These are phyloP conservation scores for Dendrobium catenatum DNA, from an alignment of 106 monocot genomes.

Conservation along the genomic window DNA sequence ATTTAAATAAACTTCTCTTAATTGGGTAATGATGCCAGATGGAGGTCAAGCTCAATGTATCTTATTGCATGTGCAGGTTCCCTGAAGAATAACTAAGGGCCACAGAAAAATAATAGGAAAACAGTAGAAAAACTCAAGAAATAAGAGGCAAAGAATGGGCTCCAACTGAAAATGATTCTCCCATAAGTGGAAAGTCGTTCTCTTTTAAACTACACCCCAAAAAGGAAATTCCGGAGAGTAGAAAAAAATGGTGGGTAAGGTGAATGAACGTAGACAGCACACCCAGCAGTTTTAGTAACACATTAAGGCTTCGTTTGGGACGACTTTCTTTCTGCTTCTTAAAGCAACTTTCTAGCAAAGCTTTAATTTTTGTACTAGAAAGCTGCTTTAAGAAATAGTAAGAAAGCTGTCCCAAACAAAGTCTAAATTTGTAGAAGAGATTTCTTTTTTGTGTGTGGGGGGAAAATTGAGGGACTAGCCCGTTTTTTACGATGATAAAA, in stretches of 20 bases:
- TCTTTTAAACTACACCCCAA: not conserved
- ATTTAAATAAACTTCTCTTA: not conserved
- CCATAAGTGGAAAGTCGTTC: not conserved
- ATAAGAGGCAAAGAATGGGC: not conserved
- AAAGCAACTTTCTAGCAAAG: no score
- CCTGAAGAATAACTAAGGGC: conserved; percentile 1
- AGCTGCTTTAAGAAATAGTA: no score
- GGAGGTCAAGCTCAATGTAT: not conserved
- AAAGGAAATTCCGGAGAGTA: not conserved
- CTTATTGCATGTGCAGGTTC: not conserved
- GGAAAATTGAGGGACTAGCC: no score
- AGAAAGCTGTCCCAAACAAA: no score
- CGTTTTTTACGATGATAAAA: no score
- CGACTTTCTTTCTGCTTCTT: no score
- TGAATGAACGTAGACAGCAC: not conserved
- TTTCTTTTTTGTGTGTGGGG: no score
- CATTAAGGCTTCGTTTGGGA: no score
- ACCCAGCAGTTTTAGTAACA: not conserved
- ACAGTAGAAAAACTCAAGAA: not conserved
- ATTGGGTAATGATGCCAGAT: not conserved
- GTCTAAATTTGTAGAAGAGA: no score
- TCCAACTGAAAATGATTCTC: not conserved
- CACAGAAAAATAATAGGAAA: conserved; percentile 2
- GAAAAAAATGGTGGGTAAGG: not conserved
- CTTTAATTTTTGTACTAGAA: no score